Conservation (phyloP, 305 asterid species). For the Fraxinus angustifolia region DNA sequence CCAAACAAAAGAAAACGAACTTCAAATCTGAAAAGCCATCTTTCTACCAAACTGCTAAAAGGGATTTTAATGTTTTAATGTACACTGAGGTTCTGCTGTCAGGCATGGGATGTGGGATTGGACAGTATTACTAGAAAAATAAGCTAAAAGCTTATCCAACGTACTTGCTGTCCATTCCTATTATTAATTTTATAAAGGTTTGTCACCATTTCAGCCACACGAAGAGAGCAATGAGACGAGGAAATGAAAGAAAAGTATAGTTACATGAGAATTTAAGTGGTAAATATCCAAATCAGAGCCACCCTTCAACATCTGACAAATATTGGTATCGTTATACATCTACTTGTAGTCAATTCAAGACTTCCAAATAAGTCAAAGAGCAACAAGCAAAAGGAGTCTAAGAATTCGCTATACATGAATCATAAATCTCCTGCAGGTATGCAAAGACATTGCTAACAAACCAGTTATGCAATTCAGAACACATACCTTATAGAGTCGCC, state of each 20-base stretch:
- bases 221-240: not conserved
- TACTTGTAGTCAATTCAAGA: not conserved
- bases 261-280: not conserved
- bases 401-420: constrained; percentile 3
- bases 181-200: not conserved
- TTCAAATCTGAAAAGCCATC: not conserved
- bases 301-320: not conserved
- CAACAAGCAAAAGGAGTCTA: not conserved
- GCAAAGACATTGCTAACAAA: not conserved
- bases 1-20: not conserved
- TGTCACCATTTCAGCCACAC: not conserved
- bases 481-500: not conserved
- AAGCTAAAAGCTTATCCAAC: not conserved
- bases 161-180: not conserved
- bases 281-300: not conserved
- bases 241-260: not conserved
- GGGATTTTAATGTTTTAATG: not conserved
- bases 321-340: constrained; percentile 2
- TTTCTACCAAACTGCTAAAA: not conserved
- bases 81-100: not conserved
- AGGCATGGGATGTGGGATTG: not conserved
- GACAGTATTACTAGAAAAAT: not conserved
- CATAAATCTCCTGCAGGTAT: not conserved
- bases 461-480: not conserved
- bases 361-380: not conserved